Percentiles rank a stretch among this genome's conserved stretches.
phyloP scores from a whole-genome alignment of 345 rosid species.

The Salix suchowensis region DNA sequence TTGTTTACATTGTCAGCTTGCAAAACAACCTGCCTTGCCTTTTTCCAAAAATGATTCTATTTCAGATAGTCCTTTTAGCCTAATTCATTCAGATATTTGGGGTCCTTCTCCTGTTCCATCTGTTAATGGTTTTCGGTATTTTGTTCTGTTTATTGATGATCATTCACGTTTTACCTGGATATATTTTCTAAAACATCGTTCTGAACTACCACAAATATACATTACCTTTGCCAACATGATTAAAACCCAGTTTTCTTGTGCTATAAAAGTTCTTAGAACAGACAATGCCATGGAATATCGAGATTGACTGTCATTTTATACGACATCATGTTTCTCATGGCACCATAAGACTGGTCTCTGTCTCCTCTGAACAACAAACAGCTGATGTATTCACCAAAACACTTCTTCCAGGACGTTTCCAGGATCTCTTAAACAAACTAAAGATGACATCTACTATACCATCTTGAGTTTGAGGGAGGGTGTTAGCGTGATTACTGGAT shows the following conservation, averaged over 20 bases:
- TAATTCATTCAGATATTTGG: background rate
- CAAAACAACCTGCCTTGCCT: background rate
- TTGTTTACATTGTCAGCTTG: background rate
- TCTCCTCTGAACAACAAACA: too few species aligned
- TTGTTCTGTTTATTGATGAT: background rate
- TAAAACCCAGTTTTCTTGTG: background rate
- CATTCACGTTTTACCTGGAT: background rate
- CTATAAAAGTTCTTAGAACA: background rate
- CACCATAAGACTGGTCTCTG: too few species aligned
- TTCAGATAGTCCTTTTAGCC: background rate
- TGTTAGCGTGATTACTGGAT: background rate
- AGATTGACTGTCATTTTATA: too few species aligned
- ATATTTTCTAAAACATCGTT: background rate
- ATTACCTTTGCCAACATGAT: background rate
- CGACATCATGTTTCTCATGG: too few species aligned
- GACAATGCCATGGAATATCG: background rate
- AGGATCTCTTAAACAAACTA: too few species aligned
- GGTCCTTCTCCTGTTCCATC: background rate
- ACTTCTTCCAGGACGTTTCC: too few species aligned
- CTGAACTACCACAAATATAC: background rate
- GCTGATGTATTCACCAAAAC: too few species aligned
- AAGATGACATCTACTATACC: too few species aligned
- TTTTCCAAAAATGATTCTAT: background rate
- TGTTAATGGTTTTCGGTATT: background rate
- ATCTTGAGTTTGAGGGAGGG: too few species aligned